phyloP scores from a whole-genome alignment of 768 basidiomycete genomes.

The Brasilioporus rufonigricans region DNA sequence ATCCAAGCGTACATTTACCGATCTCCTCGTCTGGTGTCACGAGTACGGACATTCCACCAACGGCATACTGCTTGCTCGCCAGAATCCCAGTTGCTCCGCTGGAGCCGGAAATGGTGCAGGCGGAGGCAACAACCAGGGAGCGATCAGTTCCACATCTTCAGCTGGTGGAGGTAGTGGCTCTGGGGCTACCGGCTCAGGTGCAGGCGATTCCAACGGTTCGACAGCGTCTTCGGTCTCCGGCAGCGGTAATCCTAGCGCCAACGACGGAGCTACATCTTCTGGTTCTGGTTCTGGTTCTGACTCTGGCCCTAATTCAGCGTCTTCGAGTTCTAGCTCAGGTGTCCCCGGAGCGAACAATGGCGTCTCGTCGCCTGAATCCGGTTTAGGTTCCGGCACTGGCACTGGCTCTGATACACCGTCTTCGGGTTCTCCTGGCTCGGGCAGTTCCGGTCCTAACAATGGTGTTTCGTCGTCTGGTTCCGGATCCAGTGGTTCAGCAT shows the following conservation, averaged over 20 bases:
- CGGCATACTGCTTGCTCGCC: constrained; percentile 24
- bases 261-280: constrained; percentile 1
- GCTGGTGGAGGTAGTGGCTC: neutral
- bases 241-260: neutral
- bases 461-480: constrained; percentile 1
- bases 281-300: neutral
- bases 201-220: neutral
- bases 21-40: constrained; percentile 31
- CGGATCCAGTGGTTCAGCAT: neutral
- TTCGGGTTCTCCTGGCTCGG: constrained; percentile 1
- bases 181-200: neutral
- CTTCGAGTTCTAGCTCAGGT: neutral
- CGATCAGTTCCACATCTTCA: neutral
- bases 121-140: neutral
- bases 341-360: neutral
- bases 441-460: neutral
- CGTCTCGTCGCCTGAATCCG: neutral
- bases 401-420: neutral
- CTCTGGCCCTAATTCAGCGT: neutral
- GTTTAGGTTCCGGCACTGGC: neutral
- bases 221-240: constrained; percentile 1
- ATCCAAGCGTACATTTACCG: constrained; percentile 20
- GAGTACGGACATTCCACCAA: constrained; percentile 10
- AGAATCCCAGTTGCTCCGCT: constrained; percentile 17
- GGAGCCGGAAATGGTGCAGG: neutral